These are phyloP conservation scores for Kazachstania sp. DNA, from an alignment of 1,139 yeast genomes.

Conservation along the genomic window DNA sequence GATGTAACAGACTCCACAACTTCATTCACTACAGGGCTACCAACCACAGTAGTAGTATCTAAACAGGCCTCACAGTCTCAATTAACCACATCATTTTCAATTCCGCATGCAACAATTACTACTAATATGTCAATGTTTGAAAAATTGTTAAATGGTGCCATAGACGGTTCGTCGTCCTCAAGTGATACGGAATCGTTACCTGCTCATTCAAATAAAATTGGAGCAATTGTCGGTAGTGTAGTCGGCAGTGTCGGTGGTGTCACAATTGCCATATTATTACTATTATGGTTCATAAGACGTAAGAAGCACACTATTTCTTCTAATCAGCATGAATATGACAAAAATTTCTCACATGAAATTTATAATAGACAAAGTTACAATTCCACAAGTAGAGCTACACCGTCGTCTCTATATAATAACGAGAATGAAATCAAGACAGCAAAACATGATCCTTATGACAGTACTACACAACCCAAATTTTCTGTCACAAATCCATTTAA, in stretches of 20 bases:
- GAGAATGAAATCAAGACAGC: not conserved
- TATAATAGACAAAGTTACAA: not conserved
- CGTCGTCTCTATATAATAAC: not conserved
- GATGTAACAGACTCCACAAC: conserved; percentile 36
- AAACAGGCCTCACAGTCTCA: not conserved
- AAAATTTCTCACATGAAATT: not conserved
- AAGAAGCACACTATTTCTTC: conserved; percentile 11
- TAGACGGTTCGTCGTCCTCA: not conserved
- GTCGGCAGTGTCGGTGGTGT: conserved; percentile 25
- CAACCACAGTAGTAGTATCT: conserved; percentile 27
- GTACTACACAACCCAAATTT: not conserved
- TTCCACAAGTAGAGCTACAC: not conserved
- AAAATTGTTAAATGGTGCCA: conserved; percentile 17
- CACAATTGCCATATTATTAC: conserved; percentile 10
- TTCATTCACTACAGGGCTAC: conserved; percentile 34
- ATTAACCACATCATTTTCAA: not conserved
- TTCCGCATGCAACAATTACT: conserved; percentile 28
- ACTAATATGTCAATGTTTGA: conserved; percentile 28
- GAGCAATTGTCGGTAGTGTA: conserved; percentile 27
- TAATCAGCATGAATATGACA: conserved; percentile 5
- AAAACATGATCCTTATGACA: not conserved
- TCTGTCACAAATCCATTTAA: conserved; percentile 19
- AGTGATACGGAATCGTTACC: not conserved
- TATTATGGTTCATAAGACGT: conserved; percentile 13
- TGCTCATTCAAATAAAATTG: conserved; percentile 17